Evolutionary conservation across 2,329 filamentous ascomycete species (phyloP).

Genomic region (Ophiostoma novo-ulmi): DNA sequence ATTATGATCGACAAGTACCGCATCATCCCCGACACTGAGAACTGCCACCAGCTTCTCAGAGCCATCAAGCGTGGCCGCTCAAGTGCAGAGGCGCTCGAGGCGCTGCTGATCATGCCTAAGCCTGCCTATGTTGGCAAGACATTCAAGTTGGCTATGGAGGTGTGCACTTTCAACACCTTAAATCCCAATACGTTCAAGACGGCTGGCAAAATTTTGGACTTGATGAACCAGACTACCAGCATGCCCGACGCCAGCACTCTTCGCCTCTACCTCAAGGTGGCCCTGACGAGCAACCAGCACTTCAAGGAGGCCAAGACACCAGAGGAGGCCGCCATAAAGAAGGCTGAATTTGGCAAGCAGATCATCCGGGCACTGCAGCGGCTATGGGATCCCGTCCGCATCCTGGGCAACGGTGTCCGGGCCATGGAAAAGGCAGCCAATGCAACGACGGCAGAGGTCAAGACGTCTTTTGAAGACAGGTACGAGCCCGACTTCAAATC

Average conservation of each 20-base stretch:
- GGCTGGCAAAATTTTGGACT: slow-evolving; percentile 58
- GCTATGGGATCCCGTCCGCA: slow-evolving; percentile 47
- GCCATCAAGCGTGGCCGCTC: slow-evolving; percentile 61
- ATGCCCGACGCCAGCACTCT: slow-evolving; percentile 49
- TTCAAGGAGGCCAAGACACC: slow-evolving; percentile 31
- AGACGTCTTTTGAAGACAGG: slow-evolving; percentile 15
- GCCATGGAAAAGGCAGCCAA: slow-evolving; percentile 32
- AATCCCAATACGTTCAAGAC: slow-evolving; percentile 65
- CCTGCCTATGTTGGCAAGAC: slow-evolving; percentile 45
- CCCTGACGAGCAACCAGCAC: slow-evolving; percentile 44
- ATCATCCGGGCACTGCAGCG: slow-evolving; percentile 47
- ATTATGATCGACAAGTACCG: slow-evolving; percentile 56
- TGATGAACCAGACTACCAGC: slow-evolving; percentile 49
- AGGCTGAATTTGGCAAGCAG: slow-evolving; percentile 46
- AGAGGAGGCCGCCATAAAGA: slow-evolving; percentile 24
- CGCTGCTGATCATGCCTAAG: slow-evolving; percentile 53
- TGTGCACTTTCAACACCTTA: slow-evolving; percentile 69
- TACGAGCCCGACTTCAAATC: slow-evolving; percentile 35
- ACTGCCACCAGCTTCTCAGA: slow-evolving; percentile 64
- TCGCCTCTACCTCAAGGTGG: slow-evolving; percentile 52
- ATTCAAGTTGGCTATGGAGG: slow-evolving; percentile 67
- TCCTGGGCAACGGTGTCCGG: slow-evolving; percentile 32
- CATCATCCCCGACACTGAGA: slow-evolving; percentile 67
- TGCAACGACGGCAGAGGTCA: slow-evolving; percentile 12
- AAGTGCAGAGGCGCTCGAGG: slow-evolving; percentile 54